A percentile compares a stretch with the other conserved stretches of the same genome.
These are phyloP conservation scores for Hypoxylon trugodes DNA, from an alignment of 495 filamentous ascomycete species.

Conservation along the genomic window DNA sequence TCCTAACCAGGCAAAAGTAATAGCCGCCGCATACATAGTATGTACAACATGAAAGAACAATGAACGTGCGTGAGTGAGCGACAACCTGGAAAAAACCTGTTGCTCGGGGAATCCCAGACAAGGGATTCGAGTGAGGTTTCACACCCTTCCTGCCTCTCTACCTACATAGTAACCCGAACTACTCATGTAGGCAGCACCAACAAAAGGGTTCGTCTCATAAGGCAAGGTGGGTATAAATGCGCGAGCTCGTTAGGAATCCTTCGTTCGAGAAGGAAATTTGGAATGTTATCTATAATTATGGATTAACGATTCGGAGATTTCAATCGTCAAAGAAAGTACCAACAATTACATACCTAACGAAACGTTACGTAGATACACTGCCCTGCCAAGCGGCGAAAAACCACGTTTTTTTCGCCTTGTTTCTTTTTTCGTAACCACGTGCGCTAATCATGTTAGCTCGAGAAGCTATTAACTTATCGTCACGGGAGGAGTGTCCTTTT, in stretches of 20 bases:
- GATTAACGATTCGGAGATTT: not conserved
- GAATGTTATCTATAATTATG: not conserved
- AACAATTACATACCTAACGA: not conserved
- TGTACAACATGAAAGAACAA: not conserved
- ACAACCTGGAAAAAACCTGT: no score
- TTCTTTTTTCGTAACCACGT: not conserved
- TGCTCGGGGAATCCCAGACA: no score
- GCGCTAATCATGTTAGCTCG: no score
- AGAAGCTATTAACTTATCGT: no score
- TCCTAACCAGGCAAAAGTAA: conserved; percentile 2
- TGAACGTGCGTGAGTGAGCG: no score
- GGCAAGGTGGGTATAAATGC: not conserved
- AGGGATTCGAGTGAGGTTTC: no score
- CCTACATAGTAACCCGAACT: no score
- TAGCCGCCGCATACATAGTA: conserved; percentile 19
- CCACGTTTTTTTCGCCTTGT: conserved; percentile 3
- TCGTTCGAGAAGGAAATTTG: conserved; percentile 4
- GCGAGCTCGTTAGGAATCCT: not conserved
- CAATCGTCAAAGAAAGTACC: not conserved
- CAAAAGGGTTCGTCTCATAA: conserved; percentile 1
- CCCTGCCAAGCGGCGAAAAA: not conserved
- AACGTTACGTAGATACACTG: not conserved
- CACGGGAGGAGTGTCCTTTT: no score
- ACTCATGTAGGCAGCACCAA: not conserved
- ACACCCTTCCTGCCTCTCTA: conserved; percentile 5